Evolutionary conservation across 1,284 basidiomycete species (phyloP).

Genomic region (Megacollybia platyphylla): DNA sequence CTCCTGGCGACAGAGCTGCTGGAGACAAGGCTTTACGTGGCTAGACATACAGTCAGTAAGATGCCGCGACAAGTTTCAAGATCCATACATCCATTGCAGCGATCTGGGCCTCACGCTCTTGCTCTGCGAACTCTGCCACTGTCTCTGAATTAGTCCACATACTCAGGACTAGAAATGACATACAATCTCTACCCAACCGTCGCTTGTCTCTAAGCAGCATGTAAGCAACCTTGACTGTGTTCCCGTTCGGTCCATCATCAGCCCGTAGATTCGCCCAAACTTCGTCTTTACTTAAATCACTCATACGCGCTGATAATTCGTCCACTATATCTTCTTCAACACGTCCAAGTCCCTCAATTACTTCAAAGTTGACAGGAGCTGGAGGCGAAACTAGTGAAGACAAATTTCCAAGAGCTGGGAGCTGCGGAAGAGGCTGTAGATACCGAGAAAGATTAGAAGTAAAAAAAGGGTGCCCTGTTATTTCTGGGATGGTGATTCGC

Average conservation of each 20-base stretch:
- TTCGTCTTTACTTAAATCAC: conserved; percentile 70
- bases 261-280: conserved; percentile 77
- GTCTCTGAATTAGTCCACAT: conserved; percentile 5
- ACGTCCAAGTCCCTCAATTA: conserved; percentile 74
- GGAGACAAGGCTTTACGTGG: conserved; percentile 61
- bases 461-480: conserved; percentile 83
- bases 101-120: conserved; percentile 69
- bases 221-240: conserved; percentile 95
- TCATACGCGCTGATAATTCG: conserved; percentile 66
- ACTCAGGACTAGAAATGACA: conserved; percentile 14
- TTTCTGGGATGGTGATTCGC: conserved; percentile 84
- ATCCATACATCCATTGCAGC: conserved; percentile 65
- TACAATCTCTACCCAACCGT: conserved; percentile 72
- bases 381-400: conserved; percentile 56
- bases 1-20: conserved; percentile 31
- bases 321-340: conserved; percentile 87
- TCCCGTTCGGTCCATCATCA: conserved; percentile 76
- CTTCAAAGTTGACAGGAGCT: conserved; percentile 52
- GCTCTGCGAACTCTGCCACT: conserved; percentile 69
- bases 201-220: conserved; percentile 87
- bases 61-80: neutral
- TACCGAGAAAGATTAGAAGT: conserved; percentile 77
- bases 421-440: conserved; percentile 73
- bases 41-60: conserved; percentile 19
- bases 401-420: conserved; percentile 64